A percentile compares a stretch with the other conserved stretches of the same genome.
Conservation (phyloP, 129 eudicot genomes). For the Dittrichia graveolens region DNA sequence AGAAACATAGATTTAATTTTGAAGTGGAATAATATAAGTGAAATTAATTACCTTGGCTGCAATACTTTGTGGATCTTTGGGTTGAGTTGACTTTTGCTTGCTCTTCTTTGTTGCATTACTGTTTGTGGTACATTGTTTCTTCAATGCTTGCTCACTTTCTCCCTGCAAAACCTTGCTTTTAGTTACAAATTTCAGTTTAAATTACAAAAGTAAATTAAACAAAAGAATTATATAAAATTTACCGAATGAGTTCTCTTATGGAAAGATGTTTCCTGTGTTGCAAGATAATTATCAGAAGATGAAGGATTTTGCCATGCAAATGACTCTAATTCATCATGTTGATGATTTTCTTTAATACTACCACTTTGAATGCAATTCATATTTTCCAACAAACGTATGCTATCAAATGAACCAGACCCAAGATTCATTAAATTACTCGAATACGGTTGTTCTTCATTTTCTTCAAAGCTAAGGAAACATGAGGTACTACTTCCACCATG, state of each 20-base stretch:
- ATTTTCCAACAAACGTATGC: slow-evolving; percentile 41
- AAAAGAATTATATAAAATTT: slow-evolving; percentile 1
- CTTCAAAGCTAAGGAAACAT: slow-evolving; percentile 73
- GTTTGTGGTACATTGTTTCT: slow-evolving; percentile 71
- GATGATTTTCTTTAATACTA: slow-evolving; percentile 27
- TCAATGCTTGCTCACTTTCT: slow-evolving; percentile 60
- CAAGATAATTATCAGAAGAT: slow-evolving; percentile 28
- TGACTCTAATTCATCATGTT: slow-evolving; percentile 39
- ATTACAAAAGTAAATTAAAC: background rate
- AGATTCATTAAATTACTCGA: slow-evolving; percentile 32
- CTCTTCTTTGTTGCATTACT: slow-evolving; percentile 48
- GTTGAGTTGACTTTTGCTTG: slow-evolving; percentile 57
- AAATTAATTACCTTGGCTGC: slow-evolving; percentile 77
- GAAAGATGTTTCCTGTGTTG: slow-evolving; percentile 47
- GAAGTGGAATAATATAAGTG: background rate
- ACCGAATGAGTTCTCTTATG: slow-evolving; percentile 71
- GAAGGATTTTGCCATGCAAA: slow-evolving; percentile 65
- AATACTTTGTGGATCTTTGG: slow-evolving; percentile 94
- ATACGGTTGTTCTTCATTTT: slow-evolving; percentile 40
- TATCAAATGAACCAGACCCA: slow-evolving; percentile 36
- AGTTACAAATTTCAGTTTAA: background rate
- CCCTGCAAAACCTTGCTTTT: slow-evolving; percentile 40
- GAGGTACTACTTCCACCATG: slow-evolving; percentile 40
- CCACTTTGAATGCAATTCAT: slow-evolving; percentile 44
- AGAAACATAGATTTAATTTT: background rate